phyloP scores from a whole-genome alignment of 1,284 basidiomycete genomes.

The Exsudoporus floridanus region DNA sequence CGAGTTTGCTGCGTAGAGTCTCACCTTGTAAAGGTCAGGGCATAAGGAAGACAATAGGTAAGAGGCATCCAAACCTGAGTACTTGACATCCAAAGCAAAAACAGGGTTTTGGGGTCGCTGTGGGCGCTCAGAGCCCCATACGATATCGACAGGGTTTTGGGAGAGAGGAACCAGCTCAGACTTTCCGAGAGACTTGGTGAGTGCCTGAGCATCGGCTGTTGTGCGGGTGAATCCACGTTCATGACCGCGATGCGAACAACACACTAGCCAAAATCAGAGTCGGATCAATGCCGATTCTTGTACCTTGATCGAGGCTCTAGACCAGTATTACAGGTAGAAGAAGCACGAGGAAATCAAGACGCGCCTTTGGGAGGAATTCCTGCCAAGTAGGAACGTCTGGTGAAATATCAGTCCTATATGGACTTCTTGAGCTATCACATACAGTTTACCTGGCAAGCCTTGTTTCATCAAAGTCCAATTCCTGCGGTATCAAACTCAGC shows the following conservation, averaged over 20 bases:
- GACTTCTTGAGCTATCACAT: background rate
- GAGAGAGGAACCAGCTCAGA: slow-evolving; percentile 64
- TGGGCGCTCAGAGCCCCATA: slow-evolving; percentile 78
- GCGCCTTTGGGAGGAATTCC: slow-evolving; percentile 75
- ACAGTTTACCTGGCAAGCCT: slow-evolving; percentile 64
- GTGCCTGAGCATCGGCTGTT: slow-evolving; percentile 57
- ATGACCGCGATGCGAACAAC: slow-evolving; percentile 9
- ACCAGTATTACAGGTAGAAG: background rate
- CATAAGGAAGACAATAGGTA: slow-evolving; percentile 14
- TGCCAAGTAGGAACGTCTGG: slow-evolving; percentile 89
- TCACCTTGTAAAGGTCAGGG: slow-evolving; percentile 48
- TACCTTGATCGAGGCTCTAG: slow-evolving; percentile 61
- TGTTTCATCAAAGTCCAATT: slow-evolving; percentile 96
- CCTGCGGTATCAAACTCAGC: slow-evolving; percentile 34
- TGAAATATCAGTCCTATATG: slow-evolving; percentile 8
- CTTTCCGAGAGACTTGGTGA: slow-evolving; percentile 54
- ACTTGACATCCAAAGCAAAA: slow-evolving; percentile 70
- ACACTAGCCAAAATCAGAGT: slow-evolving; percentile 67
- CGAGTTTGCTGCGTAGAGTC: slow-evolving; percentile 66
- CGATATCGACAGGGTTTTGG: slow-evolving; percentile 78
- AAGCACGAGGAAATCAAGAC: background rate
- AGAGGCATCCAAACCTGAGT: slow-evolving; percentile 45
- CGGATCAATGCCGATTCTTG: slow-evolving; percentile 81
- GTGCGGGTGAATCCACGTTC: background rate
- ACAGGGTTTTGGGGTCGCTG: slow-evolving; percentile 68